phyloP scores from a whole-genome alignment of 192 early-diverging fungal genomes.

The Podila epicladia region DNA sequence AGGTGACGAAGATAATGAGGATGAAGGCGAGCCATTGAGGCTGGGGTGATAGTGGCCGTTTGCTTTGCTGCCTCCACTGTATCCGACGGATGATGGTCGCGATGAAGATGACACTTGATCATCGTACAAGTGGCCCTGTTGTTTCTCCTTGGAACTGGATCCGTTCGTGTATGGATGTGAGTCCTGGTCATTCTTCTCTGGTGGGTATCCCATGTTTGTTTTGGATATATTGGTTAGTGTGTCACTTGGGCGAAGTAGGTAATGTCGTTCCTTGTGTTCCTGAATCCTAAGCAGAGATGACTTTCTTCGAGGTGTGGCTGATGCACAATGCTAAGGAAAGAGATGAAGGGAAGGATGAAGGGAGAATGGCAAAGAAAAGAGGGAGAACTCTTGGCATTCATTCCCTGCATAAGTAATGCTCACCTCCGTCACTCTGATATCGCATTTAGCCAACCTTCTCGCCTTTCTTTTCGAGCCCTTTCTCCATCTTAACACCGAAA shows the following conservation, averaged over 20 bases:
- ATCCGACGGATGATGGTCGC: constrained; percentile 15
- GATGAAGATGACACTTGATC: constrained; percentile 4
- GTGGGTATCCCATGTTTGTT: constrained; percentile 3
- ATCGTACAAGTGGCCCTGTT: not conserved
- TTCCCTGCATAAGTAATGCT: not conserved
- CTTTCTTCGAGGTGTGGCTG: not conserved
- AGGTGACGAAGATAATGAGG: not conserved
- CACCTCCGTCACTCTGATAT: not conserved
- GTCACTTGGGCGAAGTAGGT: too few species aligned
- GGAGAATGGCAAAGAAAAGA: not conserved
- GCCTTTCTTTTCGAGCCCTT: too few species aligned
- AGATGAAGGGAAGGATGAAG: not conserved
- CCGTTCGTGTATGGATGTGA: not conserved
- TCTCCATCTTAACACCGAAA: too few species aligned
- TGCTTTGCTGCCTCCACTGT: not conserved
- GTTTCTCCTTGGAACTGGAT: not conserved
- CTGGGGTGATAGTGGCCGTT: not conserved
- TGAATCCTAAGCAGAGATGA: not conserved
- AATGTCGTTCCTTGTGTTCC: not conserved
- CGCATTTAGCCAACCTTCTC: not conserved
- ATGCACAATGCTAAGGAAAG: not conserved
- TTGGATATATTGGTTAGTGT: not conserved
- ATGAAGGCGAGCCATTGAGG: constrained; percentile 6
- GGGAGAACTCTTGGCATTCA: not conserved
- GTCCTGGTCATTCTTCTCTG: constrained; percentile 17